A percentile compares a stretch with the other conserved stretches of the same genome.
Conservation (phyloP, 2,329 filamentous ascomycete genomes). For the Samsoniella hepiali region DNA sequence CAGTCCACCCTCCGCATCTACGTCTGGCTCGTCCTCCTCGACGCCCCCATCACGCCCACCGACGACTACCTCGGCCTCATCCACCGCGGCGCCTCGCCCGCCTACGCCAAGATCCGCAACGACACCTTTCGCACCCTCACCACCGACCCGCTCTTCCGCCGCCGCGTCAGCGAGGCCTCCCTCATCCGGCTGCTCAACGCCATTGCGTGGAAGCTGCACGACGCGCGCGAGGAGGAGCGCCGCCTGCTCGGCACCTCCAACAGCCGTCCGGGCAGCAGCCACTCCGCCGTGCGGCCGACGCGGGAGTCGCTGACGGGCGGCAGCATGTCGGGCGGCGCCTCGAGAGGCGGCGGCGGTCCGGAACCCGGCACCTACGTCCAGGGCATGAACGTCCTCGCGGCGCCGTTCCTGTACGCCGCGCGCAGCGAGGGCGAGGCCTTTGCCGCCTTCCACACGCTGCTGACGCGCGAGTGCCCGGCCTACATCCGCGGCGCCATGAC, state of each 20-base stretch:
- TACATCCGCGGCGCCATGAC: constrained; percentile 97
- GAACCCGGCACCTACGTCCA: constrained; percentile 90
- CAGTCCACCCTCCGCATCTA: constrained; percentile 93
- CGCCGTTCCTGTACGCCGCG: constrained; percentile 91
- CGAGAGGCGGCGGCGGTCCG: constrained; percentile 39
- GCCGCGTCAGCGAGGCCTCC: constrained; percentile 91
- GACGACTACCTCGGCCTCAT: constrained; percentile 87
- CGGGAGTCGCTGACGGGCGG: constrained; percentile 4
- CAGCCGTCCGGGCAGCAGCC: constrained; percentile 13
- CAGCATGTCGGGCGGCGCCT: constrained; percentile 8
- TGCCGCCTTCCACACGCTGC: constrained; percentile 80
- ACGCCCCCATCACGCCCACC: constrained; percentile 79
- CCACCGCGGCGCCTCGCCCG: constrained; percentile 88
- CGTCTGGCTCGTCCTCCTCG: constrained; percentile 90
- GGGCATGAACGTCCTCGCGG: constrained; percentile 97
- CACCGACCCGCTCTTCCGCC: constrained; percentile 93
- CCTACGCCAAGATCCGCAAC: constrained; percentile 96
- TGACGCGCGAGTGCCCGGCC: constrained; percentile 84
- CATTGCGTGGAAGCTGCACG: constrained; percentile 88
- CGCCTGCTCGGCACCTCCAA: constrained; percentile 19
- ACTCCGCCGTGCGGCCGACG: constrained; percentile 5
- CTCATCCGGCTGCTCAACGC: constrained; percentile 93
- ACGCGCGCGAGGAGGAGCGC: constrained; percentile 58
- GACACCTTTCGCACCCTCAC: constrained; percentile 96
- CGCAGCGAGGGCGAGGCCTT: constrained; percentile 95